Conservation (phyloP, 495 filamentous ascomycete genomes). For the Penicillium dipodomyicola region DNA sequence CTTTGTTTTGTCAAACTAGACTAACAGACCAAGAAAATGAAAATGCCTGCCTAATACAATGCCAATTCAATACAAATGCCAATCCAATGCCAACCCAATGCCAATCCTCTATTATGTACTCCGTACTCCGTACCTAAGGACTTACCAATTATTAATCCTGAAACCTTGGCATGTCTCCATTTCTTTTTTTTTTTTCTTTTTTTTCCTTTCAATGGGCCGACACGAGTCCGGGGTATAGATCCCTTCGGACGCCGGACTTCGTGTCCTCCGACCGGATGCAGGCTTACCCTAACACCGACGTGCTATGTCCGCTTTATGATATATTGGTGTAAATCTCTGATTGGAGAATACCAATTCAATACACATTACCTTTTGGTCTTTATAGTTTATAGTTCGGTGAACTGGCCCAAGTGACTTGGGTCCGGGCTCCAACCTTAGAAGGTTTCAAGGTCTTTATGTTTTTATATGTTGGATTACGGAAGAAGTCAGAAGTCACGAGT, state of each 20-base stretch:
- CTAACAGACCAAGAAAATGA: not conserved
- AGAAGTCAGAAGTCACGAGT: not conserved
- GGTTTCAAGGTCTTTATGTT: not conserved
- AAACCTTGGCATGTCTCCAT: not conserved
- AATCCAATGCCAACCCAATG: not conserved
- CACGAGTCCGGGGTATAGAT: constrained; percentile 21
- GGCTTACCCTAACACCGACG: constrained; percentile 7
- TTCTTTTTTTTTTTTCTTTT: not conserved
- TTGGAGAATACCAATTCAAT: not conserved
- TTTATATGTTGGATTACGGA: too few relatives aligned
- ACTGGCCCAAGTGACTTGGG: not conserved
- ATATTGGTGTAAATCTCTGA: not conserved
- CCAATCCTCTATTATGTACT: too few relatives aligned
- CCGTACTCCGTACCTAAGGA: not conserved
- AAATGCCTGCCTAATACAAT: constrained; percentile 6
- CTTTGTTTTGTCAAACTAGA: not conserved
- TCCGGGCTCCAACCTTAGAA: too few relatives aligned
- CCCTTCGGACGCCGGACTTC: constrained; percentile 24
- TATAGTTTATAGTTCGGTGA: not conserved
- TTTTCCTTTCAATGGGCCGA: constrained; percentile 2
- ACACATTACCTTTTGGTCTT: not conserved
- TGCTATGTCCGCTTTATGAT: constrained; percentile 1
- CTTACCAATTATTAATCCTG: not conserved
- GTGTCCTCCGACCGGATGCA: constrained; percentile 22
- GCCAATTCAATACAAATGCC: not conserved